Evolutionary conservation across 2,329 filamentous ascomycete genomes (phyloP).

Genomic region (Phialocephala subalpina): DNA sequence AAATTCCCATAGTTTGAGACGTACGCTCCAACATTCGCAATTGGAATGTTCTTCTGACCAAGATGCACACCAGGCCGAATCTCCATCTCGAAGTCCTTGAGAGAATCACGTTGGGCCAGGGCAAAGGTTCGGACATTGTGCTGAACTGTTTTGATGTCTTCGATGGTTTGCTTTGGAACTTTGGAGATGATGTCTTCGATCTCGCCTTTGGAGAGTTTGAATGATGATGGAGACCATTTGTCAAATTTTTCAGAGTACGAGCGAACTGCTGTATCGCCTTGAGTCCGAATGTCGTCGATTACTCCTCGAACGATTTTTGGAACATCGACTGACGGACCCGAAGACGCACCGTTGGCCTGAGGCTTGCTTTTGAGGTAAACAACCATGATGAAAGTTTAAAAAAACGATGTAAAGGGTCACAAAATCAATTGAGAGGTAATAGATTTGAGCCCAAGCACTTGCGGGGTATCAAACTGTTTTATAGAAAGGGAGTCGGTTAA

Average conservation of each 20-base stretch:
- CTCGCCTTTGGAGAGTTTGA: slow-evolving; percentile 54
- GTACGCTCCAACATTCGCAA: slow-evolving; percentile 54
- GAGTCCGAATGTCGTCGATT: slow-evolving; percentile 54
- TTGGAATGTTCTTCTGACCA: slow-evolving; percentile 59
- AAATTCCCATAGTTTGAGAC: neutral
- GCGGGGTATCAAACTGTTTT: no score
- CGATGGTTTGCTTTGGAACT: slow-evolving; percentile 56
- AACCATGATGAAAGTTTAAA: neutral
- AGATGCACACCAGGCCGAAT: slow-evolving; percentile 57
- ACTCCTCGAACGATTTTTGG: slow-evolving; percentile 54
- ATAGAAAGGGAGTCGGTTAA: neutral
- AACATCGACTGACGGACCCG: slow-evolving; percentile 33
- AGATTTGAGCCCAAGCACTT: neutral
- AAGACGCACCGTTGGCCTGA: neutral
- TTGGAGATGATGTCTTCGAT: slow-evolving; percentile 54
- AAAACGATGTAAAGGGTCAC: no score
- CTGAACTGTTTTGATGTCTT: slow-evolving; percentile 61
- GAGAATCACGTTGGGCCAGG: slow-evolving; percentile 52
- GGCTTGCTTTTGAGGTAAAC: slow-evolving; percentile 2
- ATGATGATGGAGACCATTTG: slow-evolving; percentile 57
- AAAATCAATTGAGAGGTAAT: neutral
- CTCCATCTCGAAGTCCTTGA: slow-evolving; percentile 60
- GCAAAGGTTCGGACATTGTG: slow-evolving; percentile 58
- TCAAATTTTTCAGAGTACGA: slow-evolving; percentile 61
- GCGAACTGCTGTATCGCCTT: slow-evolving; percentile 58